phyloP scores from a whole-genome alignment of 1,284 basidiomycete species.

The Ceratobasidium sp. region DNA sequence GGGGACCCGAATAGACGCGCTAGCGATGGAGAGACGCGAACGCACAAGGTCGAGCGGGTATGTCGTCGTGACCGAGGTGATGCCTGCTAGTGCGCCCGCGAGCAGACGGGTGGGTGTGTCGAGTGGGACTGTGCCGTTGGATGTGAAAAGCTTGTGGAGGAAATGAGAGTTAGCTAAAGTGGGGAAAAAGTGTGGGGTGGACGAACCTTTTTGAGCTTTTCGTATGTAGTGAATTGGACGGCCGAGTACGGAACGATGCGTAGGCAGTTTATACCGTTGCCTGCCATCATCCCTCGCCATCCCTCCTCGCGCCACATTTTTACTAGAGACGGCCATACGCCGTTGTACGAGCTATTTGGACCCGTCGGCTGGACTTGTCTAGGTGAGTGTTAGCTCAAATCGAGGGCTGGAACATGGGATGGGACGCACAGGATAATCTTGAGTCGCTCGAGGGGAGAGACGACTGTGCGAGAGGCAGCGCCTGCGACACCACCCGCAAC shows the following conservation, averaged over 20 bases:
- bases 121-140: slow-evolving; percentile 75
- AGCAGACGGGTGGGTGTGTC: slow-evolving; percentile 86
- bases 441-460: slow-evolving; percentile 89
- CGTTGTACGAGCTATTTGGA: slow-evolving; percentile 76
- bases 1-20: slow-evolving; percentile 72
- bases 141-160: slow-evolving; percentile 74
- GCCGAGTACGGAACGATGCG: slow-evolving; percentile 86
- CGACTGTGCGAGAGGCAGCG: slow-evolving; percentile 89
- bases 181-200: slow-evolving; percentile 1
- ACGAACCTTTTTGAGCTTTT: slow-evolving; percentile 85
- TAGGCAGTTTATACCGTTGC: slow-evolving; percentile 78
- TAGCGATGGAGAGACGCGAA: slow-evolving; percentile 92
- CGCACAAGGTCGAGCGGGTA: slow-evolving; percentile 95
- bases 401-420: neutral
- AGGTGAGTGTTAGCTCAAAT: slow-evolving; percentile 23
- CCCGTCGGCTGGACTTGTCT: slow-evolving; percentile 83
- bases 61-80: slow-evolving; percentile 90
- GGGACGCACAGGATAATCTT: slow-evolving; percentile 92
- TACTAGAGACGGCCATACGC: slow-evolving; percentile 83
- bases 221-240: slow-evolving; percentile 91
- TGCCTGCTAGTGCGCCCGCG: slow-evolving; percentile 90
- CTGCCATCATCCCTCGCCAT: slow-evolving; percentile 90
- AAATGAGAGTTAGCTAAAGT: slow-evolving; percentile 42
- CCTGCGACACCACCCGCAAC: slow-evolving; percentile 86
- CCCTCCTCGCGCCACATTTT: slow-evolving; percentile 96